Percentiles rank a stretch among this genome's conserved stretches.
These are phyloP conservation scores for Venturia aucupariae DNA, from an alignment of 2,329 filamentous ascomycete genomes.

Conservation along the genomic window DNA sequence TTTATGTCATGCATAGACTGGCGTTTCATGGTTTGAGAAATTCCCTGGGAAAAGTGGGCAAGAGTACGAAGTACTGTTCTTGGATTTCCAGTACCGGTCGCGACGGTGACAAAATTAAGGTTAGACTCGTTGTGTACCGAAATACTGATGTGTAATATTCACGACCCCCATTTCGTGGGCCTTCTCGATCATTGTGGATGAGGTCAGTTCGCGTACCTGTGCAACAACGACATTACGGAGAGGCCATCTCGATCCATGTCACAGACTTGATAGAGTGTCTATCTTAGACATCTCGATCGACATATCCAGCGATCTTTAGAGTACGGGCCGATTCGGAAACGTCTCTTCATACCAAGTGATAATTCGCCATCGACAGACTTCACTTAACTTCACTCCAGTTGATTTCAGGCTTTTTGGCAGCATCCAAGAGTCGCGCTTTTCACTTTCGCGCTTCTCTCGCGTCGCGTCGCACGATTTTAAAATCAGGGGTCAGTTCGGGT, in stretches of 20 bases:
- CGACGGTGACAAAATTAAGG: neutral
- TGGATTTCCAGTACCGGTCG: neutral
- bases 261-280: neutral
- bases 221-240: neutral
- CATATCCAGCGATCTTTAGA: neutral
- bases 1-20: conserved; percentile 1
- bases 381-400: neutral
- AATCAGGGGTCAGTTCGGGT: neutral
- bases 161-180: neutral
- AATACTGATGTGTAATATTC: neutral
- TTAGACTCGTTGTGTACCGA: neutral
- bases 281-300: neutral
- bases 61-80: no score
- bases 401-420: neutral
- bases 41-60: neutral
- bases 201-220: neutral
- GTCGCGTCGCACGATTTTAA: neutral
- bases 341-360: neutral
- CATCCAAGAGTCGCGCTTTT: neutral
- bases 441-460: neutral
- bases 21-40: neutral
- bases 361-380: neutral
- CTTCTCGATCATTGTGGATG: neutral
- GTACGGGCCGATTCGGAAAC: neutral
- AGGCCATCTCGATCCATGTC: neutral